Evolutionary conservation across 495 filamentous ascomycete species (phyloP).

Genomic region (Penicillium egyptiacum): DNA sequence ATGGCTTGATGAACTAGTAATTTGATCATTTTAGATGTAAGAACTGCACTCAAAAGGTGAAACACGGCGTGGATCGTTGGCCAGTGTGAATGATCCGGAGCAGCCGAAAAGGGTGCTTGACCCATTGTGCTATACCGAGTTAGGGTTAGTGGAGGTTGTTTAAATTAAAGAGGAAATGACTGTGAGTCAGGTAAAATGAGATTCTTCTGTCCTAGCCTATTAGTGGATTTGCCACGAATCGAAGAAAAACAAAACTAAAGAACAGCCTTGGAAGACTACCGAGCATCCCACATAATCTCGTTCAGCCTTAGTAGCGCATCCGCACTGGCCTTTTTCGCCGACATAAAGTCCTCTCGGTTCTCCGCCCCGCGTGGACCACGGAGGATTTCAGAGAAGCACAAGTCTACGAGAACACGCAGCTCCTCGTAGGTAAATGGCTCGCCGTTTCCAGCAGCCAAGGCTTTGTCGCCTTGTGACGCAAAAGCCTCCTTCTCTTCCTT

Average conservation of each 20-base stretch:
- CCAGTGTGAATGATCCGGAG: slow-evolving; percentile 20
- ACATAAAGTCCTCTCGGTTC: slow-evolving; percentile 69
- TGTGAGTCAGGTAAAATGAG: background rate
- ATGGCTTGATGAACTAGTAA: slow-evolving; percentile 5
- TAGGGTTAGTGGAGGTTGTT: slow-evolving; percentile 20
- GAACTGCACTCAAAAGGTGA: slow-evolving; percentile 28
- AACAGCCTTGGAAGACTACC: slow-evolving; percentile 22
- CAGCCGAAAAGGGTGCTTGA: slow-evolving; percentile 15
- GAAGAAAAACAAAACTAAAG: background rate
- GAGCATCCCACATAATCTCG: slow-evolving; percentile 73
- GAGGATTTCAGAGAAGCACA: slow-evolving; percentile 82
- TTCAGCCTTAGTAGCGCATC: slow-evolving; percentile 73
- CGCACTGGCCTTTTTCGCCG: slow-evolving; percentile 71
- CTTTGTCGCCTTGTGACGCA: slow-evolving; percentile 36
- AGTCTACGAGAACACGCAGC: slow-evolving; percentile 76
- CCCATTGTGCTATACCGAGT: slow-evolving; percentile 12
- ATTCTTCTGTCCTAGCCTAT: slow-evolving; percentile 1
- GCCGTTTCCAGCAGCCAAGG: slow-evolving; percentile 40
- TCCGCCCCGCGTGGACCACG: slow-evolving; percentile 54
- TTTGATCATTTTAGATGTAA: slow-evolving; percentile 14
- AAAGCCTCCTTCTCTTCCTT: slow-evolving; percentile 54
- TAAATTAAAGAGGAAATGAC: slow-evolving; percentile 19
- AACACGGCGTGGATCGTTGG: slow-evolving; percentile 30
- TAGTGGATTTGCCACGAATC: background rate
- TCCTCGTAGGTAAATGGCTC: slow-evolving; percentile 75